Evolutionary conservation across 441 rosid genomes (phyloP), one percentile per base, ranked within the genome.

Genomic region (Corymbia citriodora): DNA sequence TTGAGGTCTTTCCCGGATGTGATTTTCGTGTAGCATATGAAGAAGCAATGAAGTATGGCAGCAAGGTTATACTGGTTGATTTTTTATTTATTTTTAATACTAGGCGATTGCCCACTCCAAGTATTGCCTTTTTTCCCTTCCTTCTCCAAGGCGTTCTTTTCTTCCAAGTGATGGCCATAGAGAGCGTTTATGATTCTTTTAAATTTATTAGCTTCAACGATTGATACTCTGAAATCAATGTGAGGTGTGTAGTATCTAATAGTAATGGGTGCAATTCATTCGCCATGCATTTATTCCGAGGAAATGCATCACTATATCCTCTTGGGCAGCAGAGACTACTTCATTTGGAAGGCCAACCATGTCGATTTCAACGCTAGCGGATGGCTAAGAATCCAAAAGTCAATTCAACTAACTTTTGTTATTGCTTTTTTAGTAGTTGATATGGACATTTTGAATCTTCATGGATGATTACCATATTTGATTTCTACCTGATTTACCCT

Each of bases 81-180:
- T 25, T 61, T 55, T 55, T 55, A 40, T 40, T 18, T 55, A 6
- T 17, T 16, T 55, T 40, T 40, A 40, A 55, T 97, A 90, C 98
- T 97, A 87, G 99, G 99, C 89, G 99, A 97, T 95, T 98, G 99
- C 74, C 97, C 95, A 36, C 94, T 96, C 36, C 94, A 95, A 93
- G 45, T 40, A 87, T 54, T 89, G 72, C 91, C 54, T 89, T 40
- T 87, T 61, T 87, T 87, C 48, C 55, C 87, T 40, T 25, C 87
- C 9, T 83, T 61, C 50, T 27, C 10, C 29, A 83, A 83, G 8
- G 31, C 12, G n/a, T 25, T 27, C 15, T 27, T 11, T 61, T 61
- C 13, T 61, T 61, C 68, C 27, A 61, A 11, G n/a, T 61, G 68
- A 61, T 59, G n/a, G n/a, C 29, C 6, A 7, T 25, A 59, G 12